A percentile compares a stretch with the other conserved stretches of the same genome.
Conservation (phyloP, 2,329 filamentous ascomycete species). For the Chrysoporthe deuterocubensis region DNA sequence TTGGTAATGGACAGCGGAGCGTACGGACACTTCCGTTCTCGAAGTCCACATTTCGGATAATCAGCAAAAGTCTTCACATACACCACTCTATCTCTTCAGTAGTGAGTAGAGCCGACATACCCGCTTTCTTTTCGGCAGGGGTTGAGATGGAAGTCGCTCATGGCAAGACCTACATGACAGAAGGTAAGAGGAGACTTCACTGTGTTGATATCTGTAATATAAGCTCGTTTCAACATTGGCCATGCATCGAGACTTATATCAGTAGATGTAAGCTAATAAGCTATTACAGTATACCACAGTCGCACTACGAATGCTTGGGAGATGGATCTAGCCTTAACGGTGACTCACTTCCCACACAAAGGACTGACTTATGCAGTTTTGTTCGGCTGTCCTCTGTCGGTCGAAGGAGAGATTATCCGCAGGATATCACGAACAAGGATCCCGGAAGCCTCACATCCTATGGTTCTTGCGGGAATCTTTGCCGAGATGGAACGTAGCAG, state of each 20-base stretch:
- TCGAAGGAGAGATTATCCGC: conserved; percentile 30
- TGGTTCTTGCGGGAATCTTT: conserved; percentile 38
- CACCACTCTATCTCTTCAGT: conserved; percentile 33
- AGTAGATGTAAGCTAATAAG: background rate
- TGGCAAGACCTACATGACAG: conserved; percentile 16
- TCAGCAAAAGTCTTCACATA: conserved; percentile 29
- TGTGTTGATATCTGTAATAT: background rate
- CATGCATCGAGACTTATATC: background rate
- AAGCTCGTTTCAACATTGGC: too few species aligned
- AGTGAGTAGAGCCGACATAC: conserved; percentile 34
- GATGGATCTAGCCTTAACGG: conserved; percentile 34
- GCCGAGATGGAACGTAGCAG: conserved; percentile 37
- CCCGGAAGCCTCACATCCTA: conserved; percentile 32
- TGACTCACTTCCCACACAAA: conserved; percentile 34
- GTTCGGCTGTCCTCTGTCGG: conserved; percentile 31
- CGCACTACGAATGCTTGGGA: conserved; percentile 36
- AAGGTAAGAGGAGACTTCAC: conserved; percentile 23
- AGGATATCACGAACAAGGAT: conserved; percentile 19
- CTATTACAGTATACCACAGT: conserved; percentile 34
- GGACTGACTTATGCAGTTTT: conserved; percentile 33
- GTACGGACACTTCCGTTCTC: conserved; percentile 33
- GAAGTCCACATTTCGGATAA: conserved; percentile 23
- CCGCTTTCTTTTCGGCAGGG: conserved; percentile 31
- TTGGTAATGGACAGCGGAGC: conserved; percentile 11
- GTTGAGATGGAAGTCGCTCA: conserved; percentile 22